Conservation (phyloP, 495 filamentous ascomycete species). For the Xylaria palmicola region DNA sequence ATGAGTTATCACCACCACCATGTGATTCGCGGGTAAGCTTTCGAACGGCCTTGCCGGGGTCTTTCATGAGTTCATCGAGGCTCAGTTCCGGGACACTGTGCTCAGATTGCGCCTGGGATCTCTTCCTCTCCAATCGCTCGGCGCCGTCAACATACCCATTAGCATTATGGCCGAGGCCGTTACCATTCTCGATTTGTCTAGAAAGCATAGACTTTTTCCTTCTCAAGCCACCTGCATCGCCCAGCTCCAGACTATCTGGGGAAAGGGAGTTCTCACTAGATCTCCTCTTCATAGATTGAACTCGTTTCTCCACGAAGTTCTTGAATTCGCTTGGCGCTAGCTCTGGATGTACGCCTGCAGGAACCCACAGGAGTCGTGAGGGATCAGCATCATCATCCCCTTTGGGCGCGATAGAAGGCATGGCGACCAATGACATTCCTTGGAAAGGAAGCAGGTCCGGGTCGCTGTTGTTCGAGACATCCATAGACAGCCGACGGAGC, state of each 20-base stretch:
- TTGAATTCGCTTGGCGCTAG: slow-evolving; percentile 96
- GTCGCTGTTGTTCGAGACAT: slow-evolving; percentile 85
- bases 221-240: slow-evolving; percentile 63
- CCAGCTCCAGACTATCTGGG: slow-evolving; percentile 56
- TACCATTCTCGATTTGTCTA: slow-evolving; percentile 76
- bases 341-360: slow-evolving; percentile 90
- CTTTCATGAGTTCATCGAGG: slow-evolving; percentile 77
- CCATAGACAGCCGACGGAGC: slow-evolving; percentile 97
- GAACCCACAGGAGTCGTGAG: slow-evolving; percentile 91
- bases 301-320: slow-evolving; percentile 88
- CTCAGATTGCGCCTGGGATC: slow-evolving; percentile 53
- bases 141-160: slow-evolving; percentile 82
- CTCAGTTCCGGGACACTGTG: slow-evolving; percentile 55
- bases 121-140: slow-evolving; percentile 75
- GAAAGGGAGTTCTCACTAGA: slow-evolving; percentile 73
- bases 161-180: slow-evolving; percentile 55
- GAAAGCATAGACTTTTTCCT: slow-evolving; percentile 97
- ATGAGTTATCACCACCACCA: slow-evolving; percentile 38
- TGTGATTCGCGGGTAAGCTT: slow-evolving; percentile 57
- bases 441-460: slow-evolving; percentile 89
- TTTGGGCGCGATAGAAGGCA: slow-evolving; percentile 73
- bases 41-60: slow-evolving; percentile 68
- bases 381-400: slow-evolving; percentile 83
- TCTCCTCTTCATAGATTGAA: slow-evolving; percentile 81
- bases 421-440: slow-evolving; percentile 53